These are phyloP conservation scores for Pseudopyrenochaeta lycopersici DNA, from an alignment of 2,329 filamentous ascomycete species.

Conservation along the genomic window DNA sequence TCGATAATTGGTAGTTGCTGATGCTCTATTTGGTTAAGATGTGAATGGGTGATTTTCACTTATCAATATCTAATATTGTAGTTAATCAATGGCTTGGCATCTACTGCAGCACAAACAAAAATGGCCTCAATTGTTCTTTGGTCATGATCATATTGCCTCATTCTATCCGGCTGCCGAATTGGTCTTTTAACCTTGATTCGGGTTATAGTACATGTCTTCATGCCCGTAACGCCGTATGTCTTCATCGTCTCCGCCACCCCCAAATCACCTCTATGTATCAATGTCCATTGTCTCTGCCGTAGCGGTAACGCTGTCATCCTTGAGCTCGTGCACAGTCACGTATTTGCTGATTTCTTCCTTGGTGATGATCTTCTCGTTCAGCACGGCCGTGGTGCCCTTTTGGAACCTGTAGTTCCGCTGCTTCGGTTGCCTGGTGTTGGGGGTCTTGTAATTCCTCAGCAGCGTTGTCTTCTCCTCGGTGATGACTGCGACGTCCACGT, in stretches of 20 bases:
- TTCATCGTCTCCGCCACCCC: not conserved
- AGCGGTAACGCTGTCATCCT: conserved; percentile 69
- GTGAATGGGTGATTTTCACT: too few relatives aligned
- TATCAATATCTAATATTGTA: too few relatives aligned
- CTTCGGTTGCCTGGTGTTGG: conserved; percentile 91
- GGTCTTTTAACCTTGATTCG: conserved; percentile 2
- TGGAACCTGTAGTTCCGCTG: conserved; percentile 91
- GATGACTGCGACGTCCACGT: conserved; percentile 96
- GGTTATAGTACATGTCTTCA: conserved; percentile 31
- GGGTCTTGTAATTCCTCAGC: conserved; percentile 90
- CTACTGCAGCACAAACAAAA: too few relatives aligned
- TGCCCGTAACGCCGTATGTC: conserved; percentile 26
- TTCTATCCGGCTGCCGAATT: conserved; percentile 13
- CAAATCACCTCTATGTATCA: conserved; percentile 52
- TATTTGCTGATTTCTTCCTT: conserved; percentile 95
- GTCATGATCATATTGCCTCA: conserved; percentile 26
- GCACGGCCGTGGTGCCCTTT: conserved; percentile 90
- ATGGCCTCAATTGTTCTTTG: not conserved
- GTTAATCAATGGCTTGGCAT: too few relatives aligned
- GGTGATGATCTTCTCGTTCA: conserved; percentile 95
- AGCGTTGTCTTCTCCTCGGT: conserved; percentile 94
- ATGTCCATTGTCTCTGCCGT: conserved; percentile 73
- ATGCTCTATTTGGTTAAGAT: too few relatives aligned
- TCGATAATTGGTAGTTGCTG: too few relatives aligned
- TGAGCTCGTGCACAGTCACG: conserved; percentile 87